Conservation (phyloP, 345 rosid genomes). For the Moricandia moricandioides region DNA sequence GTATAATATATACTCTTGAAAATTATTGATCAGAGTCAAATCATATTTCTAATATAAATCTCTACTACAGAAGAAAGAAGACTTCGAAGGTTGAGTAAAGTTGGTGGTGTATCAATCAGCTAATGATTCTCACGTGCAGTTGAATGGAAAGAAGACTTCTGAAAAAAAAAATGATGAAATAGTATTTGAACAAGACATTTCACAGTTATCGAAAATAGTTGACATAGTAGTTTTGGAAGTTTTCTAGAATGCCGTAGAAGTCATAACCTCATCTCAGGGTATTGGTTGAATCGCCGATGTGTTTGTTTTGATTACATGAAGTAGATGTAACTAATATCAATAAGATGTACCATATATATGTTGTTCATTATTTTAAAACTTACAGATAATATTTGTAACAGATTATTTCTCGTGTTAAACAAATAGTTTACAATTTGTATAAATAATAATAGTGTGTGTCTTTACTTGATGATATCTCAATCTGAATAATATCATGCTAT, state of each 20-base stretch:
- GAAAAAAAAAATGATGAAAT: not conserved
- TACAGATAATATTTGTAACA: too few species aligned
- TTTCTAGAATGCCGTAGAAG: conserved; percentile 21
- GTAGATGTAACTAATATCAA: too few species aligned
- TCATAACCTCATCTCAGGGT: not conserved
- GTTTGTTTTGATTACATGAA: not conserved
- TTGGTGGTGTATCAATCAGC: too few species aligned
- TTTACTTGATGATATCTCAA: too few species aligned
- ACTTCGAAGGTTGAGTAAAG: too few species aligned
- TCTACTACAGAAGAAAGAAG: too few species aligned
- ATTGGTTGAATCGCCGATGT: conserved; percentile 4
- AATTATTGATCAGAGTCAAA: conserved; percentile 17
- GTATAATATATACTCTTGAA: conserved; percentile 10
- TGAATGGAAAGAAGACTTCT: not conserved
- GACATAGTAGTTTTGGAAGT: not conserved
- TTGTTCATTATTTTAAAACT: too few species aligned
- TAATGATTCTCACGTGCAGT: conserved; percentile 18
- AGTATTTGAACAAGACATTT: not conserved
- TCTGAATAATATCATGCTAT: too few species aligned
- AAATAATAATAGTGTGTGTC: too few species aligned
- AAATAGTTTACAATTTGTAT: too few species aligned
- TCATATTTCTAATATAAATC: not conserved
- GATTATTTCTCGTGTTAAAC: too few species aligned
- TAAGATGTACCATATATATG: too few species aligned
- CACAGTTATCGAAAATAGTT: conserved; percentile 7